Base-by-base conservation (phyloP, 768 basidiomycete species). In the Galerina marginata region DNA sequence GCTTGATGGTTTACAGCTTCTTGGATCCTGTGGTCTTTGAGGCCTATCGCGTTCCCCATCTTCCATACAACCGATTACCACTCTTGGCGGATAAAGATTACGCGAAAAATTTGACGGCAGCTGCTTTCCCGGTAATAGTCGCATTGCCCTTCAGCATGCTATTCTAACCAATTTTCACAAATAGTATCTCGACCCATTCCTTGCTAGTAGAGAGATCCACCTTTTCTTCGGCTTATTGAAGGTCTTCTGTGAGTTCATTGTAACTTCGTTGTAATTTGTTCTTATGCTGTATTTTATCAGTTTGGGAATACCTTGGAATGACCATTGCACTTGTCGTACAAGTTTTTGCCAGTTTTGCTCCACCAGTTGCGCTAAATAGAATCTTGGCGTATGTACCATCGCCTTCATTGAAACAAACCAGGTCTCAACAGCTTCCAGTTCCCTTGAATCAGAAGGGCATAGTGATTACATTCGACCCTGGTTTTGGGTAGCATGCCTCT, bases 41-140 rank as follows among this genome's bases (percentile, higher is more conserved):
- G 15, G 84, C 82, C 1, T 78, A 79, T 59, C 68, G 74, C 11
- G 68, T 80, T 26, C 66, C 77, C 6, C 83, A 83, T 68, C 67
- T 87, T 1, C 69, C 82, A 0, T 73, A 77, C 50, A 83, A 87
- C 43, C 69, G 85, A 44, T 74, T 89, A 42, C 87, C 88, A 12
- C 84, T 85, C 1, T 79, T 91, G 72, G 83, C 84, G 5, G 87
- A 89, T 61, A 84, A 85, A 54, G 89, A 91, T 61, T 55, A 66
- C 42, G 66, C 71, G 15, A 67, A 67, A 25, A 38, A 63, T 49
- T 57, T 77, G 11, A 70, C 68, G 25, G 52, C 54, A 6, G 62
- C 56, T n/a, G 52, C 67, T 7, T 71, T 60, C 39, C 45, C 58
- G 1, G 69, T 71, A 57, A 43, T 38, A 33, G 33, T 38, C 33